Base-by-base conservation (phyloP, 2,329 filamentous ascomycete species). In the Fusarium verticillioides region DNA sequence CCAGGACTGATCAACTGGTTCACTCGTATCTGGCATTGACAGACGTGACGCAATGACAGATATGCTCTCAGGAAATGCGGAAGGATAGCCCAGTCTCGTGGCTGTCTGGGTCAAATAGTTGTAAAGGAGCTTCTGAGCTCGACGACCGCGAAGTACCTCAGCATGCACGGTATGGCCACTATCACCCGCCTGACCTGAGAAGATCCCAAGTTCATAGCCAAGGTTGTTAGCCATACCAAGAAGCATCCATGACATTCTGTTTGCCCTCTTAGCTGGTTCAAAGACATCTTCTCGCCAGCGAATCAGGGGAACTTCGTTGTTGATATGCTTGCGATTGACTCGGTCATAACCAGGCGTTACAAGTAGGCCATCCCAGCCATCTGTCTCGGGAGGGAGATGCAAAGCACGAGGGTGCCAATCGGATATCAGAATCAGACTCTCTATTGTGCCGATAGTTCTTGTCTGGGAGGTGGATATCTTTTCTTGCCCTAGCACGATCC, bases 181-280 rank as follows among this genome's bases (percentile, higher is more conserved):
- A 12, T 60, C 39, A 3, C 43, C 8, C 12, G 32, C 34, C 11
- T 58, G 40, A 23, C 36, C 58, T 5, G 67, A 70, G n/a, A 76
- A 57, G 9, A 77, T 46, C 2, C 70, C 75, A 7, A 77, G 70
- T 43, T 77, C 75, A 18, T 77, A 74, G 56, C 72, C 3, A 75
- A 60, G 16, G 15, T 70, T 74, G 9, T 62, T 72, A 0, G 76
- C 76, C 59, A 75, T 66, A 4, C 76, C 76, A 1, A 78, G 30
- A 4, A 78, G 72, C 76, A 78, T 78, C 76, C 75, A 78, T 2
- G 76, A 78, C 76, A 78, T 78, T 34, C 75, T 66, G 11, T 77
- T 75, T 1, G 76, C 73, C 40, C 76, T 49, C 42, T 77, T 76
- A 0, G 76, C 75, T 4, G 76, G 76, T 15, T 77, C 69, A 40